Base-by-base conservation (phyloP, 169 alveolate genomes). In the Plasmodium berghei region DNA sequence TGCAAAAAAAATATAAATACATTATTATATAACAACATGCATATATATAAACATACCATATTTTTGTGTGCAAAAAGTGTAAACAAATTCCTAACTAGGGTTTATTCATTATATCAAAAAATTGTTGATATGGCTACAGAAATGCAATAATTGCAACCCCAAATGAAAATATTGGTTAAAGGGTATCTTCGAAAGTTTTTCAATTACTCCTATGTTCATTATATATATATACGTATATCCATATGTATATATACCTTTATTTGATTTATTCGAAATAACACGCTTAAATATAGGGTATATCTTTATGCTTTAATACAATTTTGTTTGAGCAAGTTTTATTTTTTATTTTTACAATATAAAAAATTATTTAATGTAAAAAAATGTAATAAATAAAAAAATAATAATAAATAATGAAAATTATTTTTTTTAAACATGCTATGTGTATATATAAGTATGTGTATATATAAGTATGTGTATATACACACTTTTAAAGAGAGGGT, bases 241-340 rank as follows among this genome's bases (percentile, higher is more conserved):
- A 9, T 67, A 45, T 67, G 59, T 22, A 42, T 26, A 26, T 61
- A 20, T 14, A 10, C 20, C 28, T 54, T 54, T 9, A 24, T 55
- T 34, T 59, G 26, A 72, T 2, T 26, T 48, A 72, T 40, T 10
- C 26, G 62, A 71, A n/a, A 42, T 24, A 20, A 49, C 40, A 49
- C 70, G 9, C 28, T 72, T 20, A 42, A 26, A n/a, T 72, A 18
- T 40, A 24, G 9, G 24, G 45, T 2, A 2, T n/a, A 54, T 72
- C 54, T 6, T 5, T 42, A 18, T 20, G 69, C 24, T 72, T 54
- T 52, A 34, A 42, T 22, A 22, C 1, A 34, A 14, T 26, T 49
- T 18, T 72, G 85, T 34, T 59, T 72, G 62, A 26, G 69, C 54
- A 72, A 48, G 22, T 12, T 45, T 70, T 49, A 48, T 67, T 70